Evolutionary conservation across 208 protist species (phyloP).

Genomic region (Trypanosoma avium): DNA sequence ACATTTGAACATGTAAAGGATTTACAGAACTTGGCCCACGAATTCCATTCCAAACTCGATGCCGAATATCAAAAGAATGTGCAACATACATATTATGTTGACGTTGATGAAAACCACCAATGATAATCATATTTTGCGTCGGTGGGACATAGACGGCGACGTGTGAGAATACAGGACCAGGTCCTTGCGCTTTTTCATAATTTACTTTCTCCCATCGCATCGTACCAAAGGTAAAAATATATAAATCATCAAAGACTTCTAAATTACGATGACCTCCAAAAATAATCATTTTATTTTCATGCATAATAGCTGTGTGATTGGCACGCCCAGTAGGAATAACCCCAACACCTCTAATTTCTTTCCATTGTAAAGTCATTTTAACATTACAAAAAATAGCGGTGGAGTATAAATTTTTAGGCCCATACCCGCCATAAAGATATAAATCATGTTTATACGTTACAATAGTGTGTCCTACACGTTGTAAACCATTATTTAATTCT

Average conservation of each 20-base stretch:
- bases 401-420: constrained; percentile 61
- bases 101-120: constrained; percentile 87
- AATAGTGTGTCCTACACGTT: constrained; percentile 75
- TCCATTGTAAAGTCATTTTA: constrained; percentile 83
- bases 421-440: constrained; percentile 82
- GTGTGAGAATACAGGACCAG: constrained; percentile 83
- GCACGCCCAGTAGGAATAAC: constrained; percentile 69
- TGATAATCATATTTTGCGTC: constrained; percentile 62
- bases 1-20: constrained; percentile 77
- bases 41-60: constrained; percentile 78
- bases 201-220: constrained; percentile 76
- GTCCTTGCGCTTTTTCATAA: constrained; percentile 59
- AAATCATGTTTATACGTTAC: constrained; percentile 69
- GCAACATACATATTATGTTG: constrained; percentile 82
- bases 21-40: constrained; percentile 58
- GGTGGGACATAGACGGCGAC: constrained; percentile 63
- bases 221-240: constrained; percentile 56
- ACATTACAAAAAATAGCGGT: constrained; percentile 66
- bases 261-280: constrained; percentile 74
- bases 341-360: constrained; percentile 71
- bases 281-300: constrained; percentile 76
- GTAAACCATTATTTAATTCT: constrained; percentile 67
- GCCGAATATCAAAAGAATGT: constrained; percentile 79
- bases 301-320: constrained; percentile 70
- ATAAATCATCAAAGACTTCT: constrained; percentile 85